Conservation (phyloP, 305 asterid species). For the Fraxinus sp. region DNA sequence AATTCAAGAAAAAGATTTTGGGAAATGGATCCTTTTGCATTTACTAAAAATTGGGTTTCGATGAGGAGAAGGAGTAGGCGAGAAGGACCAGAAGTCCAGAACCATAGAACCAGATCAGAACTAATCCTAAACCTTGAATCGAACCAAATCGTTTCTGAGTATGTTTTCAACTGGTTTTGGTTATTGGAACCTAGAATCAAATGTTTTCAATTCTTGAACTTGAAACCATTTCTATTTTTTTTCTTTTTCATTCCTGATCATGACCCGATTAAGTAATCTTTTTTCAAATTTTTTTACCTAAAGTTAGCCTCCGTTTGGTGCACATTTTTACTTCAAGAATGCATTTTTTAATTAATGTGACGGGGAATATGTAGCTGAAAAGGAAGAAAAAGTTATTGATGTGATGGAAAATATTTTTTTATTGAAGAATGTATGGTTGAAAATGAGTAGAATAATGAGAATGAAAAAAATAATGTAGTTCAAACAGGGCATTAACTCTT, state of each 20-base stretch:
- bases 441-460: too few relatives aligned
- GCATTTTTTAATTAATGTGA: too few relatives aligned
- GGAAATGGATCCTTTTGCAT: slow-evolving; percentile 18
- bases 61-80: not conserved
- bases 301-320: too few relatives aligned
- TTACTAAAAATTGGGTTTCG: slow-evolving; percentile 13
- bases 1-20: slow-evolving; percentile 14
- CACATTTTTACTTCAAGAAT: too few relatives aligned
- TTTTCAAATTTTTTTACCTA: not conserved
- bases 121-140: not conserved
- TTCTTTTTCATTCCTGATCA: not conserved
- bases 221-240: not conserved
- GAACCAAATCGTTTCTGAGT: not conserved
- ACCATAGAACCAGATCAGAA: not conserved
- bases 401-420: too few relatives aligned
- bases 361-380: too few relatives aligned
- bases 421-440: too few relatives aligned
- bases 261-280: not conserved
- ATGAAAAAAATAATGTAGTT: too few relatives aligned
- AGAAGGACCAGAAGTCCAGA: not conserved
- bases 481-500: not conserved
- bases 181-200: not conserved
- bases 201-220: not conserved
- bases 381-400: too few relatives aligned
- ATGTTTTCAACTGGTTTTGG: not conserved